phyloP scores from a whole-genome alignment of 2,329 filamentous ascomycete species.

The Didymellaceae sp. region DNA sequence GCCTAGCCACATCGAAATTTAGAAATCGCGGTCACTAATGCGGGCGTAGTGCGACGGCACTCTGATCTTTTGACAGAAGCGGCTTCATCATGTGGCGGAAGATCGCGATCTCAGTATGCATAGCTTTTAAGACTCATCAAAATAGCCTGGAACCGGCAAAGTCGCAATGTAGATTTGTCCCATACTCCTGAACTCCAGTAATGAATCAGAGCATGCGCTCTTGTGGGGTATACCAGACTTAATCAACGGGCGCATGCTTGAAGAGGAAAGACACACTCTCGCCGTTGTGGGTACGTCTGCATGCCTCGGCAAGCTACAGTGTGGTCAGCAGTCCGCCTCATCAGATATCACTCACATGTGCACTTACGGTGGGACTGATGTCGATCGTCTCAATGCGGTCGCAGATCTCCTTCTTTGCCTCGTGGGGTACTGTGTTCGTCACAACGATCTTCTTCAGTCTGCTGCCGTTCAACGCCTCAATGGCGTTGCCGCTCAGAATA shows the following conservation, averaged over 20 bases:
- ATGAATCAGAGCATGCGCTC: slow-evolving; percentile 14
- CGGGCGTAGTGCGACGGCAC: slow-evolving; percentile 21
- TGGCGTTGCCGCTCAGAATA: slow-evolving; percentile 86
- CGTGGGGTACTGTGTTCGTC: slow-evolving; percentile 85
- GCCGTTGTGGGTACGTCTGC: slow-evolving; percentile 74
- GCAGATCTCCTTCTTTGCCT: slow-evolving; percentile 80
- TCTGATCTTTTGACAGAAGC: slow-evolving; percentile 18
- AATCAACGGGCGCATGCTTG: slow-evolving; percentile 66
- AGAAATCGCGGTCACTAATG: slow-evolving; percentile 21
- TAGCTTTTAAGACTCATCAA: slow-evolving; percentile 11
- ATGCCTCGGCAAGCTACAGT: slow-evolving; percentile 68
- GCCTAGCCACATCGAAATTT: slow-evolving; percentile 19
- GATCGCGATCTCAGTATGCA: slow-evolving; percentile 12
- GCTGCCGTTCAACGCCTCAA: slow-evolving; percentile 82
- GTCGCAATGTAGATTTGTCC: slow-evolving; percentile 15
- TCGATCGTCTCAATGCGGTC: slow-evolving; percentile 88
- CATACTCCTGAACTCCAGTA: slow-evolving; percentile 28
- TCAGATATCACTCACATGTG: slow-evolving; percentile 1
- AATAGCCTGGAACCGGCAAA: slow-evolving; percentile 11
- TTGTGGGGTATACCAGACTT: slow-evolving; percentile 15
- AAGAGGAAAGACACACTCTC: slow-evolving; percentile 74
- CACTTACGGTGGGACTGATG: slow-evolving; percentile 75
- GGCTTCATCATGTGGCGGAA: slow-evolving; percentile 19
- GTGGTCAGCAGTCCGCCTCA: slow-evolving; percentile 18
- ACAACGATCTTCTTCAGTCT: slow-evolving; percentile 80